Conservation (phyloP, 495 filamentous ascomycete genomes). For the Aspergillus ostianus region DNA sequence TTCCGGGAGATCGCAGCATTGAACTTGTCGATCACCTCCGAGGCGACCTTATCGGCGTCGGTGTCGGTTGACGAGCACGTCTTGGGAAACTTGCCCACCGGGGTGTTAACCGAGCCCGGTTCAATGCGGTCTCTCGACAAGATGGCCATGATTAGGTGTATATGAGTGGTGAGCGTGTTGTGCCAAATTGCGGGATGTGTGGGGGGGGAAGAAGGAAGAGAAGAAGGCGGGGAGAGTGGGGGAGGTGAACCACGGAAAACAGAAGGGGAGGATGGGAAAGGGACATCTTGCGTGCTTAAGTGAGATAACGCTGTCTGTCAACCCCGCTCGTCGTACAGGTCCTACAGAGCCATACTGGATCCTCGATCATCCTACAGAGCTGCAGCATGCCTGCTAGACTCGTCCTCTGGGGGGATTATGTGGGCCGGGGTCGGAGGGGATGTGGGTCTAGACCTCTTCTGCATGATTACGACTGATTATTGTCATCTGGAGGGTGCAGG, state of each 20-base stretch:
- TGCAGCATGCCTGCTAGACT: background rate
- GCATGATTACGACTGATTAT: background rate
- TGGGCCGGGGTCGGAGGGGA: background rate
- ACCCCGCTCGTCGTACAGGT: background rate
- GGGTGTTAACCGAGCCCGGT: conserved; percentile 58
- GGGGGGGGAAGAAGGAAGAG: background rate
- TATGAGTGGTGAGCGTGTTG: background rate
- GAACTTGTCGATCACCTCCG: conserved; percentile 40
- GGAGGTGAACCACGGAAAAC: background rate
- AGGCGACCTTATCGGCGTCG: conserved; percentile 48
- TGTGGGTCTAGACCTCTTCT: background rate
- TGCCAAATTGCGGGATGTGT: background rate
- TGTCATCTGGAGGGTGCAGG: too few relatives aligned
- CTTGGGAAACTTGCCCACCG: conserved; percentile 34
- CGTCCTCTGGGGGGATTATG: too few relatives aligned
- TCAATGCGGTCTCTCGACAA: conserved; percentile 57
- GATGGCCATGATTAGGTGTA: conserved; percentile 1
- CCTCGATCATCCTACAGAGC: background rate
- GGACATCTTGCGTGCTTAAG: background rate
- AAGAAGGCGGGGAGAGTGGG: background rate
- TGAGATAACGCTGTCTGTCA: background rate
- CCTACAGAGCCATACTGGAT: too few relatives aligned
- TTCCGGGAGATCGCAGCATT: conserved; percentile 44
- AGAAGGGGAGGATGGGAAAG: background rate
- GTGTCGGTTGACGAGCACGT: conserved; percentile 29